Base-by-base conservation (phyloP, 192 early-diverging fungal genomes). In the Backusella tarrabulga region DNA sequence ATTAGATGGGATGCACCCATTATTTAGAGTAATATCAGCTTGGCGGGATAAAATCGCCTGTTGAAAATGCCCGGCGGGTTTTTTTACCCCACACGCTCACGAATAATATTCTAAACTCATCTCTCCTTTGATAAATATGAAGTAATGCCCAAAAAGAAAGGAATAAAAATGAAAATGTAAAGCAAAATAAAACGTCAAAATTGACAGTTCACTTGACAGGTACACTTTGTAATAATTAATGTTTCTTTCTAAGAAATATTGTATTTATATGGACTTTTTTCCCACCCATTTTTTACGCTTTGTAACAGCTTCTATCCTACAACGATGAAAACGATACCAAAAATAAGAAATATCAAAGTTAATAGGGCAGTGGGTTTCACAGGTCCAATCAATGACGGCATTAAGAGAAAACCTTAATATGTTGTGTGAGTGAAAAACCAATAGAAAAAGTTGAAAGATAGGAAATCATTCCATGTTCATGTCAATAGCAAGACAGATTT, bases 221-320 rank as follows among this genome's bases (percentile, higher is more conserved):
- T 23, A 63, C 26, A 29, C 6, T 29, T 63, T 4, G 26, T 4
- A 26, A 63, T n/a, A 12, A 63, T 29, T 63, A 63, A 63, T 63
- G 56, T 63, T 63, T 63, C 56, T 26, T 63, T 63, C 19, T 63
- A 63, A 29, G 56, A 63, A 60, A 63, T 26, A 63, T 63, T 63
- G 11, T 63, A 63, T 29, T 29, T 63, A 63, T 29, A 29, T 29
- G 2, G n/a, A 7, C 17, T 60, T 60, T 60, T 60, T 60, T 26
- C 54, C 54, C 21, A 26, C 56, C 23, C 2, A 12, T 63, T 63
- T 50, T 50, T 19, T 50, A 50, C 19, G 1, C 7, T 50, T 12
- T 63, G 56, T 63, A 29, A 63, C 11, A 63, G 26, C 26, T 26
- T 6, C 9, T 29, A 63, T 4, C 56, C 12, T 63, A 14, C 23